These are phyloP conservation scores for Geotrichum candidum DNA, from an alignment of 1,139 yeast species.

Conservation along the genomic window DNA sequence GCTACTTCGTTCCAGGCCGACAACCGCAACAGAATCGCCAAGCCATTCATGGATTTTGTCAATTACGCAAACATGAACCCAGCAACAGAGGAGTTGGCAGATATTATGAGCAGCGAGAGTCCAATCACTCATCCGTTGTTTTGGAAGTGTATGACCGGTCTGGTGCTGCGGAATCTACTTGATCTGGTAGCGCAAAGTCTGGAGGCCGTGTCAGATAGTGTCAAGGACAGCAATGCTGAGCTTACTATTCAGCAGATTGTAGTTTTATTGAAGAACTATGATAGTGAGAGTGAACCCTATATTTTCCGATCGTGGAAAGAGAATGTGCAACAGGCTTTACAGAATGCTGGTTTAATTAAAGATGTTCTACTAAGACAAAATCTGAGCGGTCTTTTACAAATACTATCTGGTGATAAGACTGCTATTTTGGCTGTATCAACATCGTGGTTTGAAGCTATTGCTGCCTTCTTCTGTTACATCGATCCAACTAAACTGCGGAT, in stretches of 20 bases:
- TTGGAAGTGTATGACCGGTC: slow-evolving; percentile 58
- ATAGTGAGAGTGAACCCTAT: slow-evolving; percentile 18
- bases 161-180: slow-evolving; percentile 58
- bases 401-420: slow-evolving; percentile 47
- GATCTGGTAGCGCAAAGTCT: slow-evolving; percentile 40
- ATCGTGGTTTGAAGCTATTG: slow-evolving; percentile 68
- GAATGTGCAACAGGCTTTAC: slow-evolving; percentile 18
- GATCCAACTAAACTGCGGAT: slow-evolving; percentile 48
- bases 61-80: slow-evolving; percentile 23
- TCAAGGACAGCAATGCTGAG: slow-evolving; percentile 18
- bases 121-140: slow-evolving; percentile 54
- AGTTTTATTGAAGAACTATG: slow-evolving; percentile 23
- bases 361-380: slow-evolving; percentile 16
- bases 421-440: slow-evolving; percentile 46
- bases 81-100: slow-evolving; percentile 20
- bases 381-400: slow-evolving; percentile 20
- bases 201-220: slow-evolving; percentile 13
- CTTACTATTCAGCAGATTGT: slow-evolving; percentile 22
- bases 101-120: slow-evolving; percentile 34
- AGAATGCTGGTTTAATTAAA: slow-evolving; percentile 11
- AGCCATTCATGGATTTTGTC: slow-evolving; percentile 25
- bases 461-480: slow-evolving; percentile 57
- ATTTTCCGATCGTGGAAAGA: slow-evolving; percentile 27
- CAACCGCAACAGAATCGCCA: slow-evolving; percentile 20
- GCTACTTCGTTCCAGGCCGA: slow-evolving; percentile 22